Conservation (phyloP, 2,329 filamentous ascomycete genomes). For the Aspergillus sp. region DNA sequence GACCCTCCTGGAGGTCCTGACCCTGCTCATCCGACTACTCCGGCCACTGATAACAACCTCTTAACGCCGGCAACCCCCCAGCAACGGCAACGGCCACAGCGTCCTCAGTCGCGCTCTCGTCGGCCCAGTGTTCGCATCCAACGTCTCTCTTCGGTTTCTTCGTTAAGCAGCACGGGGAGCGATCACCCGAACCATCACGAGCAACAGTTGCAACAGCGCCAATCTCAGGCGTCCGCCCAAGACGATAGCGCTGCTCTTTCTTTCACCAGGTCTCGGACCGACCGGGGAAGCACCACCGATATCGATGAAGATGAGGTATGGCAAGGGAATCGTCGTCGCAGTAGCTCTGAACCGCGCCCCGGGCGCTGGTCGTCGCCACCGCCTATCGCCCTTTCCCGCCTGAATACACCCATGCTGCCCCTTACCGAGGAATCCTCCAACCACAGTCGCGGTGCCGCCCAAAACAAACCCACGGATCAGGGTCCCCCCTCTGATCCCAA, state of each 20-base stretch:
- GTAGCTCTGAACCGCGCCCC: constrained; percentile 34
- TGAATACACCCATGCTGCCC: constrained; percentile 23
- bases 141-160: constrained; percentile 11
- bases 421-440: constrained; percentile 26
- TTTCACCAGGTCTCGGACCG: not conserved
- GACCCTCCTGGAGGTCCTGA: constrained; percentile 7
- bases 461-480: too few relatives aligned
- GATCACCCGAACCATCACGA: not conserved
- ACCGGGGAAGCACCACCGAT: not conserved
- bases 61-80: not conserved
- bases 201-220: not conserved
- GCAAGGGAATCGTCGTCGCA: constrained; percentile 29
- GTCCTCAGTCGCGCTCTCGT: constrained; percentile 17
- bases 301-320: constrained; percentile 20
- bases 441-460: constrained; percentile 7
- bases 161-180: not conserved
- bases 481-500: not conserved
- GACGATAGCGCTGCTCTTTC: not conserved
- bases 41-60: not conserved
- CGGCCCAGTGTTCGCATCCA: constrained; percentile 27
- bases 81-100: too few relatives aligned
- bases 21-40: constrained; percentile 5
- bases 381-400: constrained; percentile 12
- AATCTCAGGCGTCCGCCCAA: not conserved
- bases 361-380: constrained; percentile 24